phyloP scores from a whole-genome alignment of 2,329 filamentous ascomycete genomes.

The Byssoonygena ceratinophila region DNA sequence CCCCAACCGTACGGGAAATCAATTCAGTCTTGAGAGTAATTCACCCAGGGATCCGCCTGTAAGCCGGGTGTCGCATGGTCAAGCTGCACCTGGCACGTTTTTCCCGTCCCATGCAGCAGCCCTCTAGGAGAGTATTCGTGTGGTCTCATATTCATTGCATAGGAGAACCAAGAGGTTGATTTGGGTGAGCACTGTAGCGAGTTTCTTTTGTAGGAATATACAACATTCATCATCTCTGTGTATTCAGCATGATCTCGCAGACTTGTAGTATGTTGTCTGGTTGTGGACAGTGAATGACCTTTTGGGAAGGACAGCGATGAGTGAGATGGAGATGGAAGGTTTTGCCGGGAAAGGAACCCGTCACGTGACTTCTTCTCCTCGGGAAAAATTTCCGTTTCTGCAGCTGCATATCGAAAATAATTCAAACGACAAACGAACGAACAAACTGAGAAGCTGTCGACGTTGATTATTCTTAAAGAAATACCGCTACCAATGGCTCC shows the following conservation, averaged over 20 bases:
- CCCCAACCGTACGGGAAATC: no score
- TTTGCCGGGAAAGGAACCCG: neutral
- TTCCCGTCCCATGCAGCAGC: neutral
- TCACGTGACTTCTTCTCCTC: neutral
- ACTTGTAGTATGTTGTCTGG: no score
- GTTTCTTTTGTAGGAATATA: neutral
- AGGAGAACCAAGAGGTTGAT: no score
- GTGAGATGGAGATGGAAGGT: no score
- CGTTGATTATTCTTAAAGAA: no score
- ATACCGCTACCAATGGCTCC: conserved; percentile 7
- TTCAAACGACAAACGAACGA: no score
- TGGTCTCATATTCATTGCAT: neutral
- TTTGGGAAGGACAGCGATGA: no score
- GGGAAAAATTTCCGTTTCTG: conserved; percentile 9
- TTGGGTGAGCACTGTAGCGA: neutral
- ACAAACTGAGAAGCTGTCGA: no score
- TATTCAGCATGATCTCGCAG: no score
- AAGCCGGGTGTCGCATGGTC: neutral
- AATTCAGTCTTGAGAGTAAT: no score
- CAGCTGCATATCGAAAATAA: conserved; percentile 5
- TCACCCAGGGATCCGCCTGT: neutral
- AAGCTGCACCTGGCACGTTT: neutral
- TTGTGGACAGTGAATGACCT: no score
- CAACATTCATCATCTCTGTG: no score
- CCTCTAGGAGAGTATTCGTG: neutral